These are phyloP conservation scores for Aegilops sharonensis DNA, from an alignment of 176 grass and related monocot genomes.

Conservation along the genomic window DNA sequence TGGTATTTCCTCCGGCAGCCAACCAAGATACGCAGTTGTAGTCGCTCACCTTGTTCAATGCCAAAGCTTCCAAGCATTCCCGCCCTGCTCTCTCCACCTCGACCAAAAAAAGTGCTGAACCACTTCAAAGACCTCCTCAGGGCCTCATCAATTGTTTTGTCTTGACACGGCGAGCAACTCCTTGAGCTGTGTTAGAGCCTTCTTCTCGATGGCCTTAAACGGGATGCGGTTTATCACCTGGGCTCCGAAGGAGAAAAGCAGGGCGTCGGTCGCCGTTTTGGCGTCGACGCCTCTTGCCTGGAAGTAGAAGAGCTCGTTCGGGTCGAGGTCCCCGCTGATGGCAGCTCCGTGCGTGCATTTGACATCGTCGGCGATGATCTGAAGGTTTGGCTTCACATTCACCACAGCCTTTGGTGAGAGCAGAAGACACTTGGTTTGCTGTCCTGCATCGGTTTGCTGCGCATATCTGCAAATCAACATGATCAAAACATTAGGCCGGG, in stretches of 20 bases:
- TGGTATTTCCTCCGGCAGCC: neutral
- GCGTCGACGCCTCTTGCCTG: slow-evolving; percentile 63
- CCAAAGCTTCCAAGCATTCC: neutral
- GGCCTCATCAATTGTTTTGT: neutral
- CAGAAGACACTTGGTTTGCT: slow-evolving; percentile 78
- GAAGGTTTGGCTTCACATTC: slow-evolving; percentile 93
- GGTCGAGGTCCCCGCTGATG: slow-evolving; percentile 88
- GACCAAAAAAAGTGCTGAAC: slow-evolving; percentile 15
- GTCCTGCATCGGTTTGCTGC: slow-evolving; percentile 86
- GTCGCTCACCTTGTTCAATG: neutral
- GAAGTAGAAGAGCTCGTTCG: slow-evolving; percentile 84
- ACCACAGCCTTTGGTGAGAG: slow-evolving; percentile 80
- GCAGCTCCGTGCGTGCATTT: slow-evolving; percentile 94
- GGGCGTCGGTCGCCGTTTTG: slow-evolving; percentile 66
- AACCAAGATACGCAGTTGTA: neutral
- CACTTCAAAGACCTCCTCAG: neutral
- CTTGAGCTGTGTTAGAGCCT: slow-evolving; percentile 42
- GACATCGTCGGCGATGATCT: slow-evolving; percentile 98
- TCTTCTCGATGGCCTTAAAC: slow-evolving; percentile 57
- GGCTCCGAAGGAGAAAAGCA: slow-evolving; percentile 78
- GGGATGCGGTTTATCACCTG: slow-evolving; percentile 86
- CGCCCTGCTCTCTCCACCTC: neutral
- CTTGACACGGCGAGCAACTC: slow-evolving; percentile 44
- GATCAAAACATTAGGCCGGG: neutral
- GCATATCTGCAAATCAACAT: slow-evolving; percentile 51